Evolutionary conservation across 192 early-diverging fungal species (phyloP), one percentile per base, ranked within the genome.

Genomic region (Gryganskiella cystojenkinii): DNA sequence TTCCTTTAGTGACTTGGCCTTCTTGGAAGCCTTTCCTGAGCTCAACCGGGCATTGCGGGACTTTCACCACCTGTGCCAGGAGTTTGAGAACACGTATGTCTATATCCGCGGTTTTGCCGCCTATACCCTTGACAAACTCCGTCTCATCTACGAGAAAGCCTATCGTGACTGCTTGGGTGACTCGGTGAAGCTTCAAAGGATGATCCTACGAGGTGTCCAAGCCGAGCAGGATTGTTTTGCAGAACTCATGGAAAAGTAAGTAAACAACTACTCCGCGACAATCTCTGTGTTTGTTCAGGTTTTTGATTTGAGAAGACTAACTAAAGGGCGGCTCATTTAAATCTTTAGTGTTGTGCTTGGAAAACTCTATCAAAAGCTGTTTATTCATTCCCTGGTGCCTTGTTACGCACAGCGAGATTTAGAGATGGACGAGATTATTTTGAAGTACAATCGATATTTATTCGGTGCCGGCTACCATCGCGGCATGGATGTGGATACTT

Each of bases 201-300:
- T 80, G 43, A 51, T 80, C 4, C 44, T 49, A 44, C 35, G 40
- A 28, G 65, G 65, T n/a, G 40, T 69, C 15, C 80, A 80, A 53
- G 67, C 64, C 14, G 86, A 86, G 35, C 75, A 83, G 33, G 81
- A 84, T 44, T 65, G 69, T 11, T 83, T 84, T 54, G 44, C 78
- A 45, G 86, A 84, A 42, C 66, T 84, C 7, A 57, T 85, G 11
- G 86, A 88, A 71, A 88, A 88, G 86, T 88, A 83, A 59, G 62
- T 8, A 8, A n/a, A n/a, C n/a, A n/a, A n/a, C n/a, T n/a, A n/a
- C n/a, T n/a, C n/a, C n/a, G n/a, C n/a, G n/a, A n/a, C n/a, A n/a
- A n/a, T n/a, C n/a, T n/a, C n/a, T n/a, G n/a, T n/a, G n/a, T n/a
- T n/a, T n/a, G n/a, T n/a, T n/a, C n/a, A n/a, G n/a, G n/a, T n/a